A percentile compares a stretch with the other conserved stretches of the same genome.
phyloP scores from a whole-genome alignment of 352 stramenopile species.

The Phytophthora tentaculata region DNA sequence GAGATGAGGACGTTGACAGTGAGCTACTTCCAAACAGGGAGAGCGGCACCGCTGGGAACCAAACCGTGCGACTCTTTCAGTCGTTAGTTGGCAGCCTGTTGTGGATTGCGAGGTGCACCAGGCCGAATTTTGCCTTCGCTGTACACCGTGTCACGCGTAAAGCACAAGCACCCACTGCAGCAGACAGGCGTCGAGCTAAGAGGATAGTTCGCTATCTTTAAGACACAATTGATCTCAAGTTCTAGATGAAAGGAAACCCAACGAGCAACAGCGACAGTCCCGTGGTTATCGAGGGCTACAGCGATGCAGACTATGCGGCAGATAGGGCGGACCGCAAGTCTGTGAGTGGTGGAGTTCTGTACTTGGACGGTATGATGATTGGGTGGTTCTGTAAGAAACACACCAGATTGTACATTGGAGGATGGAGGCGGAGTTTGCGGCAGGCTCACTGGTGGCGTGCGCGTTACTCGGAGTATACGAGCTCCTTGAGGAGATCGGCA shows the following conservation, averaged over 20 bases:
- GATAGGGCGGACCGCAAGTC: neutral
- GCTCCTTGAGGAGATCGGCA: neutral
- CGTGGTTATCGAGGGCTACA: too few species aligned
- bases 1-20: neutral
- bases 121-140: slow-evolving; percentile 1
- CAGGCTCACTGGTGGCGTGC: neutral
- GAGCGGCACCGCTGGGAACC: neutral
- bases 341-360: neutral
- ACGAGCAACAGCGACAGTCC: too few species aligned
- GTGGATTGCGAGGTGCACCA: slow-evolving; percentile 1
- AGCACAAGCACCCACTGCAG: neutral
- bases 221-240: neutral
- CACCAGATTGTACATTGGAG: neutral
- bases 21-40: neutral
- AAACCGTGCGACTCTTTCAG: neutral
- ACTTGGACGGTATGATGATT: neutral
- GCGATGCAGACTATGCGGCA: too few species aligned
- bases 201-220: slow-evolving; percentile 2
- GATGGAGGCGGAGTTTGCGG: neutral
- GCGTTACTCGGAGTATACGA: neutral
- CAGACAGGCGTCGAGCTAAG: neutral
- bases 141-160: neutral
- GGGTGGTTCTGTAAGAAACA: neutral
- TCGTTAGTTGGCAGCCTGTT: neutral
- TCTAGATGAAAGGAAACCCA: too few species aligned